These are phyloP conservation scores for Cladosporium austrohemisphaericum DNA, from an alignment of 2,329 filamentous ascomycete species.

Conservation along the genomic window DNA sequence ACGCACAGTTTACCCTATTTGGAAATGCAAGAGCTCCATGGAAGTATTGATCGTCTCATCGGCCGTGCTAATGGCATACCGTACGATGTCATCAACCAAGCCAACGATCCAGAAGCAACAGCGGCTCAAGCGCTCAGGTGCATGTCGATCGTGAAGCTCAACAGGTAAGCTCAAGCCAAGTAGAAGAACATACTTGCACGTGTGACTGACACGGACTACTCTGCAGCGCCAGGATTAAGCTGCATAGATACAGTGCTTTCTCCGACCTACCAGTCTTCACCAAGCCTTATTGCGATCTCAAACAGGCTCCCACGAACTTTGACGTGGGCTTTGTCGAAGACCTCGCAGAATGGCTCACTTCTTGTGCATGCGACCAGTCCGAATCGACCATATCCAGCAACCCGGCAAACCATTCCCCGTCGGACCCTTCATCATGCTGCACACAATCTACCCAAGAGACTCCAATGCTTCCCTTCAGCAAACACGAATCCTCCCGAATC, in stretches of 20 bases:
- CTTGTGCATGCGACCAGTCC: slow-evolving; percentile 17
- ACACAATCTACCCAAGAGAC: neutral
- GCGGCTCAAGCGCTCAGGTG: slow-evolving; percentile 44
- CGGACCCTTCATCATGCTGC: neutral
- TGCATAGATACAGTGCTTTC: slow-evolving; percentile 52
- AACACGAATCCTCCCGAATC: slow-evolving; percentile 47
- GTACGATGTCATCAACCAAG: slow-evolving; percentile 33
- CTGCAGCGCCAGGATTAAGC: slow-evolving; percentile 48
- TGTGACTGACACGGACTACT: slow-evolving; percentile 2
- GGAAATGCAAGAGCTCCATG: slow-evolving; percentile 6
- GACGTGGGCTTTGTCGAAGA: slow-evolving; percentile 18
- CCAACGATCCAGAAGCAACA: slow-evolving; percentile 40
- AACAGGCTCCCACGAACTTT: slow-evolving; percentile 26
- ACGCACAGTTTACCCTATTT: neutral
- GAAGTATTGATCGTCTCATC: neutral
- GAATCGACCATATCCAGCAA: slow-evolving; percentile 15
- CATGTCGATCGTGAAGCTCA: slow-evolving; percentile 50
- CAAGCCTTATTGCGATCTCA: slow-evolving; percentile 49
- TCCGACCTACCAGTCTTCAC: slow-evolving; percentile 49
- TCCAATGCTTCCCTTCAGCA: slow-evolving; percentile 41
- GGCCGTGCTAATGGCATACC: neutral
- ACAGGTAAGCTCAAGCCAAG: too few relatives aligned
- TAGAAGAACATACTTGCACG: too few relatives aligned
- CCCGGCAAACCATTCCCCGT: neutral
- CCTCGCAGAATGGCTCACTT: slow-evolving; percentile 14